A percentile compares a stretch with the other conserved stretches of the same genome.
These are phyloP conservation scores for Primulina huaijiensis DNA, from an alignment of 257 asterid species.

Conservation along the genomic window DNA sequence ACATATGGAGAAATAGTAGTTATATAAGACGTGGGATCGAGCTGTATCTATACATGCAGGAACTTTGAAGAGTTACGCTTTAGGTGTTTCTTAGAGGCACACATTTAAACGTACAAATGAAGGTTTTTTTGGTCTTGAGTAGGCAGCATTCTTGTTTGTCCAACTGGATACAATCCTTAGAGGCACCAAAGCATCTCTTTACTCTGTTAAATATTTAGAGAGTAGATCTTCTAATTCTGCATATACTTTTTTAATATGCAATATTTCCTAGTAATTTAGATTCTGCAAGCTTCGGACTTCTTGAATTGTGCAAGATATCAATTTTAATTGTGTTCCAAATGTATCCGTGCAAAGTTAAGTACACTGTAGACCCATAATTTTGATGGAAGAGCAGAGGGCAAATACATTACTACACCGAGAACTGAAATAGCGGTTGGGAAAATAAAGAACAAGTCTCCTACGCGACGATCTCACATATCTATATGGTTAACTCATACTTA, in stretches of 20 bases:
- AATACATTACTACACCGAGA: background rate
- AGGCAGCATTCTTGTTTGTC: background rate
- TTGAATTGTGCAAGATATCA: background rate
- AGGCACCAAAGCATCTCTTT: background rate
- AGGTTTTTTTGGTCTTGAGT: background rate
- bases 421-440: background rate
- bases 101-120: background rate
- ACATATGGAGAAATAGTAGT: conserved; percentile 1
- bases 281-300: background rate
- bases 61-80: background rate
- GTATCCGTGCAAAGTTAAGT: background rate
- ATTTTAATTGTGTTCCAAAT: background rate
- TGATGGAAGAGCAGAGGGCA: background rate
- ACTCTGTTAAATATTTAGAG: background rate
- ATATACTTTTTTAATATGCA: background rate
- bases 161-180: background rate
- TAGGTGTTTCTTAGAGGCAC: background rate
- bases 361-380: background rate
- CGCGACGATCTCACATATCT: too few relatives aligned
- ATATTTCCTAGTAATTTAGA: background rate
- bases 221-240: background rate
- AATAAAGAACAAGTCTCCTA: too few relatives aligned
- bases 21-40: conserved; percentile 2
- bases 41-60: conserved; percentile 2
- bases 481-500: too few relatives aligned